phyloP scores from a whole-genome alignment of 2,329 filamentous ascomycete species.

The Pseudogymnoascus pannorum region DNA sequence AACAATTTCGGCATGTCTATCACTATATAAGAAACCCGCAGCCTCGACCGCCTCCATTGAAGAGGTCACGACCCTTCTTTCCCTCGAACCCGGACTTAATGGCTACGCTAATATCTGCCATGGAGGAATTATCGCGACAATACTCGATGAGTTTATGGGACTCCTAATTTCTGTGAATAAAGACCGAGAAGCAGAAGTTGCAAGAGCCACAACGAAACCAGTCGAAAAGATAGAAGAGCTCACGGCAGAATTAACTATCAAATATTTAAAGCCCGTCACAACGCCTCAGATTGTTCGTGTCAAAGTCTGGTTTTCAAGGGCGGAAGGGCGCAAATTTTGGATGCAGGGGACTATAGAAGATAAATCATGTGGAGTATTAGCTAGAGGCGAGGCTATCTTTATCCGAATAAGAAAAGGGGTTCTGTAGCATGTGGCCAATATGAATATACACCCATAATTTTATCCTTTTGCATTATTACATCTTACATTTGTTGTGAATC shows the following conservation, averaged over 20 bases:
- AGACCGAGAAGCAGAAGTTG: background rate
- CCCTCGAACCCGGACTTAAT: conserved; percentile 9
- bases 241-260: conserved; percentile 12
- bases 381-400: conserved; percentile 1
- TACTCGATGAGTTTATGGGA: conserved; percentile 11
- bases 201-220: background rate
- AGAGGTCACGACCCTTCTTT: conserved; percentile 8
- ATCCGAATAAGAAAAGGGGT: background rate
- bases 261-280: conserved; percentile 8
- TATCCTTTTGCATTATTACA: too few species aligned
- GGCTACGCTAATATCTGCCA: conserved; percentile 9
- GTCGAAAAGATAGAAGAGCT: background rate
- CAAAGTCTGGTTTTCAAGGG: conserved; percentile 2
- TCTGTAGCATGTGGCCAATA: background rate
- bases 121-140: conserved; percentile 9
- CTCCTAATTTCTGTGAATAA: conserved; percentile 10
- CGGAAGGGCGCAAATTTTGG: conserved; percentile 9
- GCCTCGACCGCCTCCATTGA: background rate
- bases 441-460: too few species aligned
- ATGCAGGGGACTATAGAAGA: conserved; percentile 4
- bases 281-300: conserved; percentile 12
- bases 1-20: conserved; percentile 9
- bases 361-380: background rate
- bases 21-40: conserved; percentile 3
- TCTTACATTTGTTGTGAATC: too few species aligned